phyloP scores from a whole-genome alignment of 345 rosid species.

The Moringa oleifera region DNA sequence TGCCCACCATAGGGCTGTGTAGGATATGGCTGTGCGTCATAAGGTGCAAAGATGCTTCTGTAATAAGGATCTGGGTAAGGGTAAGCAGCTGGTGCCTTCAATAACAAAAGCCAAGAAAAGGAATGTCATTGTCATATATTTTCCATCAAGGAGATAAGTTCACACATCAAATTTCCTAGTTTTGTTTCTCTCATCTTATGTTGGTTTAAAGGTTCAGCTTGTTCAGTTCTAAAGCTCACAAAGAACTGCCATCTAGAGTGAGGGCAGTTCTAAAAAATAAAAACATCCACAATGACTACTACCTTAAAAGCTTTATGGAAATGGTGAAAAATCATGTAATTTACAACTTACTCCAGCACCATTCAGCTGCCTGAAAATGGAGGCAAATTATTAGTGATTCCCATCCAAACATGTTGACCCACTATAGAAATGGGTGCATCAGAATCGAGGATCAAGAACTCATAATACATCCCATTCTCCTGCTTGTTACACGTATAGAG shows the following conservation, averaged over 20 bases:
- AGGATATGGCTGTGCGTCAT: slow-evolving; percentile 65
- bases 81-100: slow-evolving; percentile 69
- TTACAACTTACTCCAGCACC: too few relatives aligned
- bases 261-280: neutral
- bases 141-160: slow-evolving; percentile 3
- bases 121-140: slow-evolving; percentile 4
- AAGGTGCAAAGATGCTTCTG: slow-evolving; percentile 89
- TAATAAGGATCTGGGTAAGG: slow-evolving; percentile 95
- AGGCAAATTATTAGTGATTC: too few relatives aligned
- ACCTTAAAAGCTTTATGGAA: neutral
- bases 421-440: too few relatives aligned
- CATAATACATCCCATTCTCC: too few relatives aligned
- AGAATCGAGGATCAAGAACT: too few relatives aligned
- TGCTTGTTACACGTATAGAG: too few relatives aligned
- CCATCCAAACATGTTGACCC: too few relatives aligned
- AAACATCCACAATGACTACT: neutral
- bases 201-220: slow-evolving; percentile 4
- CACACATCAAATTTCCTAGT: slow-evolving; percentile 10
- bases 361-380: too few relatives aligned
- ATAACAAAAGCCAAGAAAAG: slow-evolving; percentile 20
- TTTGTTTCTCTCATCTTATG: neutral
- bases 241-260: neutral
- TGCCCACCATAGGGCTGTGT: slow-evolving; percentile 73
- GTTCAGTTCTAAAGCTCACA: slow-evolving; percentile 8
- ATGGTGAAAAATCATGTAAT: neutral